Conservation (phyloP, 768 basidiomycete species). For the Gymnopilus dilepis region DNA sequence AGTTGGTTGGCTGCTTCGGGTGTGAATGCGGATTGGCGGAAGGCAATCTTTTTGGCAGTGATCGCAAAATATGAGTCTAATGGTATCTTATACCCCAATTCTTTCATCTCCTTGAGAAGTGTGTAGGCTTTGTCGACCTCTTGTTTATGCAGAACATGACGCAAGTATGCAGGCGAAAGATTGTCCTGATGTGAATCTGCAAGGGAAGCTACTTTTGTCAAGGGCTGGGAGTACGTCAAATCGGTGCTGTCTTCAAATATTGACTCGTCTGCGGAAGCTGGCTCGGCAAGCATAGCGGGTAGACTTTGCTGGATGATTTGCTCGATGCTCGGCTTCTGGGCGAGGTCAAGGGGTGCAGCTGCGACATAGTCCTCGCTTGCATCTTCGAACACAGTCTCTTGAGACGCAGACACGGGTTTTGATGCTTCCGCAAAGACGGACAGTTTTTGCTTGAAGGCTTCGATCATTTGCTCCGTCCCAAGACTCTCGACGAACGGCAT, state of each 20-base stretch:
- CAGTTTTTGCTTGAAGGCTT: slow-evolving; percentile 23
- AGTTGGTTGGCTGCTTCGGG: slow-evolving; percentile 26
- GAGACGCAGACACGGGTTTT: background rate
- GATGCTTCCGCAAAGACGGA: background rate
- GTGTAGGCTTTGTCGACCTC: slow-evolving; percentile 11
- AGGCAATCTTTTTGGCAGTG: slow-evolving; percentile 33
- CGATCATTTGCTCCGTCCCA: slow-evolving; percentile 13
- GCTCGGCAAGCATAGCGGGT: slow-evolving; percentile 35
- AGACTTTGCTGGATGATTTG: slow-evolving; percentile 34
- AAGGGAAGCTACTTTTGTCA: background rate
- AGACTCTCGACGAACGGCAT: slow-evolving; percentile 29
- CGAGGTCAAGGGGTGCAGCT: slow-evolving; percentile 17
- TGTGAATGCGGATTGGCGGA: background rate
- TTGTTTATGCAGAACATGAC: background rate
- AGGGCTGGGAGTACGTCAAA: slow-evolving; percentile 9
- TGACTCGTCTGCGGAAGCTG: slow-evolving; percentile 25
- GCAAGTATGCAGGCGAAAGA: slow-evolving; percentile 4
- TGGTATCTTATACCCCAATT: slow-evolving; percentile 35
- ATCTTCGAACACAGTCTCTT: slow-evolving; percentile 36
- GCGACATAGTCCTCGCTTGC: slow-evolving; percentile 34
- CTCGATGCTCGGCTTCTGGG: slow-evolving; percentile 26
- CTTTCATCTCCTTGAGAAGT: slow-evolving; percentile 35
- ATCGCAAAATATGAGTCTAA: slow-evolving; percentile 32
- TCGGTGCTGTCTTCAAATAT: slow-evolving; percentile 39
- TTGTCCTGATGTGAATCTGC: slow-evolving; percentile 15